Conservation (phyloP, 768 basidiomycete species). For the Tremella yokohamensis region DNA sequence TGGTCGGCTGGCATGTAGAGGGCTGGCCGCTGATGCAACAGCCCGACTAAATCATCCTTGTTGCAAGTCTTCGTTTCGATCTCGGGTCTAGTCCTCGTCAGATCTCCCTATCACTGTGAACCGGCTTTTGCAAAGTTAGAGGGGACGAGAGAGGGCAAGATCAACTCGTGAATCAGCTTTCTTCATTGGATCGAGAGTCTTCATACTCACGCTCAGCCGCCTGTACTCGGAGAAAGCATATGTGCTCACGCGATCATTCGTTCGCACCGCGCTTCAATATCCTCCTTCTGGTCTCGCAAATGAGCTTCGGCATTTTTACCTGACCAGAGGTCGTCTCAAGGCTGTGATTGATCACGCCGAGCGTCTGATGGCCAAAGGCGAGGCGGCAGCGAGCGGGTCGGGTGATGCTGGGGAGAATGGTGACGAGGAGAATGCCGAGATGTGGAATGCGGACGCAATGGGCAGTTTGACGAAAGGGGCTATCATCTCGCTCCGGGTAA, state of each 20-base stretch:
- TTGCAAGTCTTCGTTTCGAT: constrained; percentile 91
- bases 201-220: constrained; percentile 57
- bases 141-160: constrained; percentile 81
- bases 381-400: constrained; percentile 17
- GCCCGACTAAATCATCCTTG: constrained; percentile 72
- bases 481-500: constrained; percentile 31
- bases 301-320: constrained; percentile 74
- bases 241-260: constrained; percentile 81
- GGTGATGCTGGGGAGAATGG: neutral
- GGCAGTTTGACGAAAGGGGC: constrained; percentile 37
- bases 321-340: constrained; percentile 61
- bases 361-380: constrained; percentile 67
- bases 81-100: constrained; percentile 86
- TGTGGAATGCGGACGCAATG: constrained; percentile 42
- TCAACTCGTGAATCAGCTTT: constrained; percentile 64
- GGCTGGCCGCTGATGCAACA: constrained; percentile 11
- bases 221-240: constrained; percentile 91
- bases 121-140: constrained; percentile 89
- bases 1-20: constrained; percentile 3
- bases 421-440: constrained; percentile 26
- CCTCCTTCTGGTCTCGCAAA: constrained; percentile 67
- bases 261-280: constrained; percentile 79
- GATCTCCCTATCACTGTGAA: constrained; percentile 86
- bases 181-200: neutral
- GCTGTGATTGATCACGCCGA: constrained; percentile 67